Percentiles rank a stretch among this genome's conserved stretches.
These are phyloP conservation scores for Babesia divergens DNA, from an alignment of 169 alveolate genomes.

Conservation along the genomic window DNA sequence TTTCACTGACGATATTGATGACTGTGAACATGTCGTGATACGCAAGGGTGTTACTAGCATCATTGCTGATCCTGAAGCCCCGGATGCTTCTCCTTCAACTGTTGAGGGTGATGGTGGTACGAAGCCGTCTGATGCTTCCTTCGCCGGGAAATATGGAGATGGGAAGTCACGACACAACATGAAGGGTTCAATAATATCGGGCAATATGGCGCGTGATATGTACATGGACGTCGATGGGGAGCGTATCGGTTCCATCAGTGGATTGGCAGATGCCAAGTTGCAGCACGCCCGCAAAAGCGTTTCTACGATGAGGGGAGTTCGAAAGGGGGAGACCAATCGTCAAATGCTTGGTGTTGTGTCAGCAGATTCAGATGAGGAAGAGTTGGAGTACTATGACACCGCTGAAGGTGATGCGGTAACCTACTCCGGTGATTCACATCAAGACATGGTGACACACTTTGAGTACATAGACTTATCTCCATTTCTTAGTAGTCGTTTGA, in stretches of 20 bases:
- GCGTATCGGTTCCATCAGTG: no score
- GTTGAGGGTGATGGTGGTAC: no score
- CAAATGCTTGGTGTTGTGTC: neutral
- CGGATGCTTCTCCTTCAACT: neutral
- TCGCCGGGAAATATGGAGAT: no score
- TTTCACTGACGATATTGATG: slow-evolving; percentile 42
- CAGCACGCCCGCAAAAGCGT: no score
- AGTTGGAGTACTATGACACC: neutral
- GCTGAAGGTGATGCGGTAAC: no score
- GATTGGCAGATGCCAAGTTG: no score
- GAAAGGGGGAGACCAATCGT: no score
- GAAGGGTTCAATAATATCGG: neutral
- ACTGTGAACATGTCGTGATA: slow-evolving; percentile 3
- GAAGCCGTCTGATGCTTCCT: no score
- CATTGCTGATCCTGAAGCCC: neutral
- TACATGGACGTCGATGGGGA: slow-evolving; percentile 19
- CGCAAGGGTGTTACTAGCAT: slow-evolving; percentile 9
- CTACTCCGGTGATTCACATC: no score
- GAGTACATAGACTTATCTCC: neutral
- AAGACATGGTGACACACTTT: no score
- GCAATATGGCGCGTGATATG: neutral
- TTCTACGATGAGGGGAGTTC: no score
- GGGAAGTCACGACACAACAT: neutral
- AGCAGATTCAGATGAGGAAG: neutral
- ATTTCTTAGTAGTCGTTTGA: neutral